Conservation (phyloP, 2,329 filamentous ascomycete genomes). For the Pseudogymnoascus sp. region DNA sequence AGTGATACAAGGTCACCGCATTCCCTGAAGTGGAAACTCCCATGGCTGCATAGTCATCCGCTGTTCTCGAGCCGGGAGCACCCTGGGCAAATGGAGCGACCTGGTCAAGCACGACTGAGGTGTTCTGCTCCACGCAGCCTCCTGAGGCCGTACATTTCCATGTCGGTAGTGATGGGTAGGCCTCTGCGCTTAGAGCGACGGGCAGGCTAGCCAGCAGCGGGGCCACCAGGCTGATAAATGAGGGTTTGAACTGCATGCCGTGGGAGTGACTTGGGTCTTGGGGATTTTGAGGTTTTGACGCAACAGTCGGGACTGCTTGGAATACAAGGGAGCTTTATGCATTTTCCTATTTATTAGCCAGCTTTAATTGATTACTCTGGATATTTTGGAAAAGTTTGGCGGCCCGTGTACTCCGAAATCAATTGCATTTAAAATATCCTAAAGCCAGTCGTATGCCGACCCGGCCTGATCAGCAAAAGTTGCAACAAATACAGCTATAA, state of each 20-base stretch:
- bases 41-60: conserved; percentile 41
- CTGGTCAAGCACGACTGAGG: conserved; percentile 43
- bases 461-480: background rate
- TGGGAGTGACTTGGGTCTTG: background rate
- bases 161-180: conserved; percentile 44
- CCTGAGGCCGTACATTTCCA: conserved; percentile 44
- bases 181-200: conserved; percentile 29
- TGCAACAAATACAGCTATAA: background rate
- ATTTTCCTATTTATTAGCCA: background rate
- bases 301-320: background rate
- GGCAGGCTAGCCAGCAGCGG: background rate
- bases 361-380: background rate
- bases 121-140: conserved; percentile 42
- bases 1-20: conserved; percentile 34
- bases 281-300: background rate
- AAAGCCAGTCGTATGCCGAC: background rate
- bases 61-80: conserved; percentile 22
- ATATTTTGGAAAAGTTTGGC: background rate
- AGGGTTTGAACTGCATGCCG: background rate
- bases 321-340: background rate
- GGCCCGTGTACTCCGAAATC: background rate
- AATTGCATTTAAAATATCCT: background rate
- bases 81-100: conserved; percentile 30
- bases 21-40: conserved; percentile 35
- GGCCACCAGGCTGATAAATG: background rate